Evolutionary conservation across 306 rosid genomes (phyloP).

Genomic region (Alnus rubra): DNA sequence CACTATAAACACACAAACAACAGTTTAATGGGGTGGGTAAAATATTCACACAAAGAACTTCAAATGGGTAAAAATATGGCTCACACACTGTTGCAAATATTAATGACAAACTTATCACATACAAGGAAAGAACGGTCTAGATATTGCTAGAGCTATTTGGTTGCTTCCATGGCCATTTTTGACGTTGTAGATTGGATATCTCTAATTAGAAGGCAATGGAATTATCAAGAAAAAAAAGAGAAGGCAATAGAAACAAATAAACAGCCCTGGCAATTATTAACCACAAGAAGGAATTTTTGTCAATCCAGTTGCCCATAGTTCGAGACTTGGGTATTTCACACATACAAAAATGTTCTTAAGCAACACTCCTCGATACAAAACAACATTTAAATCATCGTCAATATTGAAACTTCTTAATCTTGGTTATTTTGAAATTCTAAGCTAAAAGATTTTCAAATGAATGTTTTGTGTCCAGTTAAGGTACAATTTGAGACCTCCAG

Average conservation of each 20-base stretch:
- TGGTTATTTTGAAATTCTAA: too few relatives aligned
- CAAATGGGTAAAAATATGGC: neutral
- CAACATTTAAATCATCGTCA: neutral
- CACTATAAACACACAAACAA: neutral
- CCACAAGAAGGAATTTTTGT: neutral
- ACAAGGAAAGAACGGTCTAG: neutral
- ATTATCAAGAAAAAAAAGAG: too few relatives aligned
- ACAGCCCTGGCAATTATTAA: neutral
- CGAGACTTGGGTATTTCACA: neutral
- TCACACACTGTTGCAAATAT: neutral
- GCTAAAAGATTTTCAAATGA: too few relatives aligned
- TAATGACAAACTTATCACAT: neutral
- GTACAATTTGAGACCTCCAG: too few relatives aligned
- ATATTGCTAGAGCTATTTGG: conserved; percentile 2
- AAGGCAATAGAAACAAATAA: neutral
- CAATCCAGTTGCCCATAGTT: neutral
- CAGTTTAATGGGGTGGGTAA: neutral
- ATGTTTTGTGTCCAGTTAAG: too few relatives aligned
- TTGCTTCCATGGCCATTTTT: neutral
- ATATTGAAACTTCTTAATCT: too few relatives aligned
- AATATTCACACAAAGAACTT: neutral
- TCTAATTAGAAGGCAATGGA: neutral
- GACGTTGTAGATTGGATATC: neutral
- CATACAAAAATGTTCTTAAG: neutral
- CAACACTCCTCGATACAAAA: neutral